Base-by-base conservation (phyloP, 2,329 filamentous ascomycete species). In the Aspergillus texensis region DNA sequence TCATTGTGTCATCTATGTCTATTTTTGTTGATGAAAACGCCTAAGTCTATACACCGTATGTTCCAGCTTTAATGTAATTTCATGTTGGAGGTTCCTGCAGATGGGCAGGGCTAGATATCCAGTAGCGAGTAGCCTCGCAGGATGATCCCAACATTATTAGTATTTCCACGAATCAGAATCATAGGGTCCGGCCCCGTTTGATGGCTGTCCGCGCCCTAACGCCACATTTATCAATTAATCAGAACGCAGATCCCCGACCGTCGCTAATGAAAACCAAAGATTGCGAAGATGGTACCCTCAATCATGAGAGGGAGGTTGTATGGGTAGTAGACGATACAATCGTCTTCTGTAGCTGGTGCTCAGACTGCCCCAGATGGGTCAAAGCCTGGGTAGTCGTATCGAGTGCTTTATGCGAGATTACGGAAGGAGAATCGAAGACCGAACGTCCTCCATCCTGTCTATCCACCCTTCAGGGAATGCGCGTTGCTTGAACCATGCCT, bases 381-480 rank as follows among this genome's bases (percentile, higher is more conserved):
- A 43, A 36, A 57, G 11, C 39, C n/a, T 34, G 26, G 19, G 10
- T 30, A 9, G 57, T 30, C 32, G 32, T 24, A 14, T 8, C 12
- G 12, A 30, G 10, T 16, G 30, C 16, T 26, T 36, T 48, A 26
- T 61, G 43, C 32, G 41, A 56, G 32, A 53, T 68, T 32, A 76
- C 4, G 74, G 74, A 32, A 76, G 66, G 14, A 76, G 71, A 46
- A 76, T 74, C 43, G 73, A 72, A 2, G 74, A 72, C 46, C 74
- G 73, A 12, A 76, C 67, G 50, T 76, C 74, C 34, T 75, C 70
- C 68, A 77, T 69, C 2, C 69, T 73, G 43, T 74, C 70, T 2
- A 70, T 67, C 74, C 74, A 77, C 6, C 73, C 74, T 14, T 72
- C 69, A 6, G 74, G 74, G 55, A 75, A 76, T 3, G 72, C 63